These are phyloP conservation scores for Calonectria pseudoturangicola DNA, from an alignment of 2,329 filamentous ascomycete species.

Conservation along the genomic window DNA sequence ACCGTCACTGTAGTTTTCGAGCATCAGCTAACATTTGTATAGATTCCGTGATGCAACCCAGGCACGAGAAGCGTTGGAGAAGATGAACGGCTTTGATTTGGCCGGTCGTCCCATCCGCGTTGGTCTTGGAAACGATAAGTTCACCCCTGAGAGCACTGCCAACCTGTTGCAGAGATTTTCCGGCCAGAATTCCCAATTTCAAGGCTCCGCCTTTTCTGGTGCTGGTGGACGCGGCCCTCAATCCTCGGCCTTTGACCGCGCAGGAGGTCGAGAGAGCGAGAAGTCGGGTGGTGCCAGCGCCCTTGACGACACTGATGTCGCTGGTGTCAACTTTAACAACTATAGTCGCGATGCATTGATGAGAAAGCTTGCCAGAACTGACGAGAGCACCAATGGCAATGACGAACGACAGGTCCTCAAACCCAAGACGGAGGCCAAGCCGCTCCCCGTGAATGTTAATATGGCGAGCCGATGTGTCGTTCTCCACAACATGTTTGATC, in stretches of 20 bases:
- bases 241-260: conserved; percentile 92
- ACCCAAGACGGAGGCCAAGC: conserved; percentile 86
- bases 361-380: conserved; percentile 97
- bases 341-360: conserved; percentile 99
- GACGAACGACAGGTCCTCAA: conserved; percentile 84
- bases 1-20: background rate
- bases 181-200: conserved; percentile 85
- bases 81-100: conserved; percentile 99
- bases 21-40: conserved; percentile 58
- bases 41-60: conserved; percentile 93
- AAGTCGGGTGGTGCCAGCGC: conserved; percentile 95
- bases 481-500: conserved; percentile 96
- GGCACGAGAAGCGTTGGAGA: conserved; percentile 95
- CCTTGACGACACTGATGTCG: conserved; percentile 97
- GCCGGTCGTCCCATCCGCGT: conserved; percentile 98
- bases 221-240: conserved; percentile 90
- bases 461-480: conserved; percentile 96
- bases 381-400: conserved; percentile 82
- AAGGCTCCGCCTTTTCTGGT: conserved; percentile 94
- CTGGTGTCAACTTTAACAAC: conserved; percentile 99
- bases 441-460: conserved; percentile 89
- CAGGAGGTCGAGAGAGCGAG: conserved; percentile 90
- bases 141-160: conserved; percentile 96
- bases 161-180: conserved; percentile 94
- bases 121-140: conserved; percentile 99